Evolutionary conservation across 2,329 filamentous ascomycete genomes (phyloP).

Genomic region (Botrytis deweyae): DNA sequence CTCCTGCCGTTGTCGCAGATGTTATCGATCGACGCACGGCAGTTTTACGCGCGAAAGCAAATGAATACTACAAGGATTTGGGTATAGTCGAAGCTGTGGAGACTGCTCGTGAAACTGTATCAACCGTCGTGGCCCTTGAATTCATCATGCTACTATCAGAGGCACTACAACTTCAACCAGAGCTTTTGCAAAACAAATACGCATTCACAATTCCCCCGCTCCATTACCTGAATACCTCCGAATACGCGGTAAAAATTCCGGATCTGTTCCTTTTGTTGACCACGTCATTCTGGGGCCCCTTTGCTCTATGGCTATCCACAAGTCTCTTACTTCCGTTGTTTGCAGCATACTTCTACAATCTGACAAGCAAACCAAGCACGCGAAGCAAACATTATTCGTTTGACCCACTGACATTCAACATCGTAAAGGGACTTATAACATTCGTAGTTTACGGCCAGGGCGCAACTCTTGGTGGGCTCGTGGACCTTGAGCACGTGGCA

Average conservation of each 20-base stretch:
- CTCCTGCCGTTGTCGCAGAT: constrained; percentile 73
- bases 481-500: constrained; percentile 58
- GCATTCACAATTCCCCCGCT: constrained; percentile 71
- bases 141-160: constrained; percentile 68
- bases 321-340: constrained; percentile 68
- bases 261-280: constrained; percentile 80
- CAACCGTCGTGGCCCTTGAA: constrained; percentile 71
- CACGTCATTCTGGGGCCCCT: constrained; percentile 78
- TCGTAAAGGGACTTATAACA: constrained; percentile 78
- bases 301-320: constrained; percentile 73
- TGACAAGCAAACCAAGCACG: constrained; percentile 56
- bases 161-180: constrained; percentile 64
- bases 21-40: constrained; percentile 71
- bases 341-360: constrained; percentile 86
- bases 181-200: constrained; percentile 70
- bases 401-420: constrained; percentile 87
- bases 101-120: constrained; percentile 66
- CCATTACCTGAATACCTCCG: constrained; percentile 52
- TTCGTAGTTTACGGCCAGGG: constrained; percentile 77
- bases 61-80: constrained; percentile 62
- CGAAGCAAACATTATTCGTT: constrained; percentile 56
- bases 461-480: constrained; percentile 60
- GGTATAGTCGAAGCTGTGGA: constrained; percentile 66
- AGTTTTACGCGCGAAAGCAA: constrained; percentile 64
- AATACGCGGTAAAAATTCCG: constrained; percentile 66